These are phyloP conservation scores for Termitomyces heimii DNA, from an alignment of 768 basidiomycete species.

Conservation along the genomic window DNA sequence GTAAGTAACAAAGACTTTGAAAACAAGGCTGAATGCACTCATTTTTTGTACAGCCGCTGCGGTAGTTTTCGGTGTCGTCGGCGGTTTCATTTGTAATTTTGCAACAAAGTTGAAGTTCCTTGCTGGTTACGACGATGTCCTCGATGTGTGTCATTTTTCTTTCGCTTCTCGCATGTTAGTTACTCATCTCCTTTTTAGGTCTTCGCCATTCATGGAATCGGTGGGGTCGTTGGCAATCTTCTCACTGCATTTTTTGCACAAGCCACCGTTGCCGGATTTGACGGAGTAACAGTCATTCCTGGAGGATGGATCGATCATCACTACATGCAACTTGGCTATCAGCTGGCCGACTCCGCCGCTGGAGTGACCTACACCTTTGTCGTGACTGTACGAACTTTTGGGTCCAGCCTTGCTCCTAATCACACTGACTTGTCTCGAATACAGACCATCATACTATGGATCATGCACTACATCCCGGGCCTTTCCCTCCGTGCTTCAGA, in stretches of 20 bases:
- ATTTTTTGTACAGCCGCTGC: slow-evolving; percentile 49
- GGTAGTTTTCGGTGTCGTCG: slow-evolving; percentile 79
- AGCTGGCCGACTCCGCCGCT: slow-evolving; percentile 67
- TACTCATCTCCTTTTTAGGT: slow-evolving; percentile 41
- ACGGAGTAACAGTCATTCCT: slow-evolving; percentile 56
- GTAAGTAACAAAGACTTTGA: slow-evolving; percentile 29
- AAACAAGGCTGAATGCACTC: not conserved
- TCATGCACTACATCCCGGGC: slow-evolving; percentile 39
- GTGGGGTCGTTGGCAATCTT: slow-evolving; percentile 75
- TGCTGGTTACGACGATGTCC: slow-evolving; percentile 68
- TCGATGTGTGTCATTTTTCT: slow-evolving; percentile 48
- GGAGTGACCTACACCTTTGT: slow-evolving; percentile 68
- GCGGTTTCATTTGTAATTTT: slow-evolving; percentile 83
- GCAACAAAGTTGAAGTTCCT: slow-evolving; percentile 90
- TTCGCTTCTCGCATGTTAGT: no score
- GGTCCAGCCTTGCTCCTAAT: not conserved
- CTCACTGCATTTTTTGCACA: slow-evolving; percentile 89
- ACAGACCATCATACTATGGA: slow-evolving; percentile 76
- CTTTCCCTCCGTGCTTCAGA: not conserved
- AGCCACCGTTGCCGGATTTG: slow-evolving; percentile 67
- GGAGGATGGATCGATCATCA: slow-evolving; percentile 89
- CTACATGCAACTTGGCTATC: slow-evolving; percentile 78
- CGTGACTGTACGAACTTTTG: slow-evolving; percentile 51
- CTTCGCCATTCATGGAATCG: slow-evolving; percentile 79
- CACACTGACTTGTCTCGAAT: not conserved